Evolutionary conservation across 2,329 filamentous ascomycete genomes (phyloP), one percentile per base, ranked within the genome.

Genomic region (Parastagonospora nodorum): DNA sequence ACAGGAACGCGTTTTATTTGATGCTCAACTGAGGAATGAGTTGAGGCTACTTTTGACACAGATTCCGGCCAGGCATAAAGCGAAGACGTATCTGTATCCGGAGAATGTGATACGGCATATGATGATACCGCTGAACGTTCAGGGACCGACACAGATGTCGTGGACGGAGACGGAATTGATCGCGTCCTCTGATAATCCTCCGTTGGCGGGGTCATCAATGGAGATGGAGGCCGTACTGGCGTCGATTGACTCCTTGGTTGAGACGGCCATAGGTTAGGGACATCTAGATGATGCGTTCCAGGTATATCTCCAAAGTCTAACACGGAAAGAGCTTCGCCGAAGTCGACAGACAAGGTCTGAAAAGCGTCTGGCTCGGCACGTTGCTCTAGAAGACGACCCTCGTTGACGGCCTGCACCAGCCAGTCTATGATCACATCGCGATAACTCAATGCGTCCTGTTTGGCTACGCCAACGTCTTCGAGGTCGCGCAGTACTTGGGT

Each of bases 391-490:
- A 71, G 51, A 35, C 65, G 60, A 8, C 66, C 69, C 42, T 66
- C 60, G 37, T 71, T 69, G 24, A 69, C 67, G 6, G 67, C 69
- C 14, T 42, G 50, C 15, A 70, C 49, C 30, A 72, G 63, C 68
- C 67, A 69, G 42, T 64, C 63, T 24, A 66, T 50, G 35, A 72
- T 69, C 41, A 69, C 54, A 14, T 66, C 53, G 7, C 62, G 61
- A 37, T 71, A 64, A 11, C 54, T 50, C 5, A 64, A 28, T 4
- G 60, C 65, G 37, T 64, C 55, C 38, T 62, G 54, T 14, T 57
- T 42, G 15, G 60, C 58, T 2, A 72, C 55, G 5, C 67, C 67
- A 16, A 69, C 63, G 37, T 71, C 68, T 40, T 68, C 63, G 2
- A 72, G 53, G 35, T 72, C 69, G 9, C 61, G 56, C 10, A 71